phyloP scores from a whole-genome alignment of 1,284 basidiomycete genomes.

The Fomitopsis pinicola region DNA sequence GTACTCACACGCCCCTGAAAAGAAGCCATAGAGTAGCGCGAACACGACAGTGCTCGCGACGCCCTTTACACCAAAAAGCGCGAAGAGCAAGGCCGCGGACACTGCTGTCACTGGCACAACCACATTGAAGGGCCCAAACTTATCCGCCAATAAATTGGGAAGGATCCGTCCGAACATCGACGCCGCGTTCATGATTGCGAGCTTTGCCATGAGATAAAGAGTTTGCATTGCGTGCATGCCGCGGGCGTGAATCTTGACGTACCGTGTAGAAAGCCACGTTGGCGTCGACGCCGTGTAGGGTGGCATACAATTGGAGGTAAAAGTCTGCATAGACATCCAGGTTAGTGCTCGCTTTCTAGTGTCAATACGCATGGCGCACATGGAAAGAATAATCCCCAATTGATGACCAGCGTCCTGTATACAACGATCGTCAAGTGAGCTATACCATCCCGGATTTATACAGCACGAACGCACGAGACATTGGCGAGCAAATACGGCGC shows the following conservation, averaged over 20 bases:
- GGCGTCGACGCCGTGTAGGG: constrained; percentile 10
- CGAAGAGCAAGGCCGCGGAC: constrained; percentile 33
- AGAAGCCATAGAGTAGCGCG: constrained; percentile 17
- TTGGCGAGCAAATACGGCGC: background rate
- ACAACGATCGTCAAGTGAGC: background rate
- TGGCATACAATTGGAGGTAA: constrained; percentile 15
- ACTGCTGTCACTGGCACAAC: constrained; percentile 31
- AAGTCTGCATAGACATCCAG: constrained; percentile 23
- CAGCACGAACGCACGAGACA: background rate
- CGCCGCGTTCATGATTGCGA: constrained; percentile 16
- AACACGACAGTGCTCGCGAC: constrained; percentile 10
- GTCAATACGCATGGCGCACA: constrained; percentile 9
- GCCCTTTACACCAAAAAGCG: constrained; percentile 13
- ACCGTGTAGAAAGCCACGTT: constrained; percentile 13
- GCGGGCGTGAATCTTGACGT: background rate
- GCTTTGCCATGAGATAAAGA: constrained; percentile 10
- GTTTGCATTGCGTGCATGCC: background rate
- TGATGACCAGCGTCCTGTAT: background rate
- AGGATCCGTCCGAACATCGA: constrained; percentile 13
- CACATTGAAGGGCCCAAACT: constrained; percentile 9
- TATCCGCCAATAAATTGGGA: constrained; percentile 13
- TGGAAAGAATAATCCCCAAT: background rate
- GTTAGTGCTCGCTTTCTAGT: background rate
- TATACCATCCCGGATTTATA: background rate
- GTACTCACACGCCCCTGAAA: constrained; percentile 15